Percentiles rank a stretch among this genome's conserved stretches.
Evolutionary conservation across 371 early-diverging fungal species (phyloP).

Genomic region (Mucor circinelloides): DNA sequence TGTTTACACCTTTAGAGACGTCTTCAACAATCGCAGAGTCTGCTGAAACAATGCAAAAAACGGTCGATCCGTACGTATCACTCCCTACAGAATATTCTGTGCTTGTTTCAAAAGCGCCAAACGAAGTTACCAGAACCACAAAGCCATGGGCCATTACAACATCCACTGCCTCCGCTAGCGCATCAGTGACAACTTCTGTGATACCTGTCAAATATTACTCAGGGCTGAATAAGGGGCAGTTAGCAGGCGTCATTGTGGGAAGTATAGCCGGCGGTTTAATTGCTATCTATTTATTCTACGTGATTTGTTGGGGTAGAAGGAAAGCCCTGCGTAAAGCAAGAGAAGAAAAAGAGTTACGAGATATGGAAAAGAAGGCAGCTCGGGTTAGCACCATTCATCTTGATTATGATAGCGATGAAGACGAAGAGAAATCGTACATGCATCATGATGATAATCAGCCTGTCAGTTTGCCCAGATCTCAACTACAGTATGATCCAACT

Average conservation of each 20-base stretch:
- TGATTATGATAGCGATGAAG: not conserved
- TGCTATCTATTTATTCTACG: not conserved
- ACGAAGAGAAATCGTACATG: not conserved
- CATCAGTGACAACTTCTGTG: not conserved
- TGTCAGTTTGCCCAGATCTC: not conserved
- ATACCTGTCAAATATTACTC: not conserved
- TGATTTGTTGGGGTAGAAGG: not conserved
- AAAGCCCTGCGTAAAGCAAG: not conserved
- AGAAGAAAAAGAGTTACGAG: not conserved
- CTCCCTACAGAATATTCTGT: not conserved
- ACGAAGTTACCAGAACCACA: not conserved
- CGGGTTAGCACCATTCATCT: not conserved
- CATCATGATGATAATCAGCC: not conserved
- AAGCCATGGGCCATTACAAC: not conserved
- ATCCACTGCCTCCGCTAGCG: not conserved
- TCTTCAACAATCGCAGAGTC: too few relatives aligned
- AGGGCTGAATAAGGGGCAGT: not conserved
- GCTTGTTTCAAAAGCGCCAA: not conserved
- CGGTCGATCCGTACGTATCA: not conserved
- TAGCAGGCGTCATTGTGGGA: not conserved
- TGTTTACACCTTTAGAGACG: not conserved
- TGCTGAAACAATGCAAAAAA: not conserved
- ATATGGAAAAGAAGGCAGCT: not conserved
- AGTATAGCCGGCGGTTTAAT: not conserved
- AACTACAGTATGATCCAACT: not conserved